Evolutionary conservation across 257 asterid species (phyloP).

Genomic region (Ocimum tenuiflorum): DNA sequence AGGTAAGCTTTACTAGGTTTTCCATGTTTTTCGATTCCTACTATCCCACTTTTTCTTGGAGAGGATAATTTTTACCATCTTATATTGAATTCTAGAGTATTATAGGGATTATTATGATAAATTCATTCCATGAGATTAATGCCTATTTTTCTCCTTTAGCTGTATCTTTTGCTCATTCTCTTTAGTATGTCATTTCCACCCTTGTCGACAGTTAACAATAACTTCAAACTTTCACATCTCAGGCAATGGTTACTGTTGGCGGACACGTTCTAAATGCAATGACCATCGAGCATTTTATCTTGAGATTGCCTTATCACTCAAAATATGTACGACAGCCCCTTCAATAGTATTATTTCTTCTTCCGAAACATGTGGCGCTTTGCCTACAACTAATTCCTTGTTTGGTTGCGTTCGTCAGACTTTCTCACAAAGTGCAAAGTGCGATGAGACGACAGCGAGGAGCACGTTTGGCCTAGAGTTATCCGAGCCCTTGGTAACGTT

Average conservation of each 20-base stretch:
- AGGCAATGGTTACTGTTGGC: constrained; percentile 73
- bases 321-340: constrained; percentile 47
- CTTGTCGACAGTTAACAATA: no score
- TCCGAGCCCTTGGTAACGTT: constrained; percentile 84
- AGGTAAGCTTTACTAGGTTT: constrained; percentile 31
- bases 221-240: constrained; percentile 7
- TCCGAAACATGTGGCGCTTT: not conserved
- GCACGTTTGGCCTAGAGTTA: constrained; percentile 54
- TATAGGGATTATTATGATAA: no score
- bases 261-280: constrained; percentile 63
- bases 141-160: no score
- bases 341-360: no score
- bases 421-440: constrained; percentile 46
- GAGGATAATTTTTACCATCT: no score
- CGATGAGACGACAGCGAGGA: constrained; percentile 45
- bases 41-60: no score
- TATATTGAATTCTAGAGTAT: no score
- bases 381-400: not conserved
- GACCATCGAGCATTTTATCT: constrained; percentile 73
- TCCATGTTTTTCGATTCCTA: no score
- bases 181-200: no score
- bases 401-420: constrained; percentile 38
- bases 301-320: constrained; percentile 77
- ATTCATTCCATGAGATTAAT: no score
- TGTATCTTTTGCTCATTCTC: no score